phyloP scores from a whole-genome alignment of 139 green algal genomes.

The Volvox africanus region DNA sequence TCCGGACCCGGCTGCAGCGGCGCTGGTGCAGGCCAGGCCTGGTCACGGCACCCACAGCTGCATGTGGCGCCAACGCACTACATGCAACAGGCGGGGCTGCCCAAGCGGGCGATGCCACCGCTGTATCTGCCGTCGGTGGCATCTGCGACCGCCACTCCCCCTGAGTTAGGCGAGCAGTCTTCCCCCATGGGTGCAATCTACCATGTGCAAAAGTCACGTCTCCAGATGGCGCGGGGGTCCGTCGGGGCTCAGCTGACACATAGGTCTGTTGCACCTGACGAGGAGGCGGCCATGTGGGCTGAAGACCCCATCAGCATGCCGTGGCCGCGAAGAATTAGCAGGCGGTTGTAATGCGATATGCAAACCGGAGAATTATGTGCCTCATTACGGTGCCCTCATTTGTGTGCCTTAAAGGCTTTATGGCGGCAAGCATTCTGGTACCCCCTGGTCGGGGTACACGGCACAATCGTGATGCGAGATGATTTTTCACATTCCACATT shows the following conservation, averaged over 20 bases:
- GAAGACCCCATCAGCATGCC: not conserved
- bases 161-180: too few species aligned
- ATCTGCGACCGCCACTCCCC: not conserved
- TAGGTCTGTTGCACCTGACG: not conserved
- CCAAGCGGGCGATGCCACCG: not conserved
- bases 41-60: not conserved
- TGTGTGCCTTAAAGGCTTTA: too few species aligned
- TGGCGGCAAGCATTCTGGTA: too few species aligned
- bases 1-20: too few species aligned
- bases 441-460: too few species aligned
- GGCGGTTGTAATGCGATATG: not conserved
- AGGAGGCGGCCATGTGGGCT: slow-evolving; percentile 29
- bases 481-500: too few species aligned
- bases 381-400: too few species aligned
- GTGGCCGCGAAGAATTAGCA: not conserved
- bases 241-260: not conserved
- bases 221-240: too few species aligned
- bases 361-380: not conserved
- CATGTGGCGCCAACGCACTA: not conserved
- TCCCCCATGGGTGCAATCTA: too few species aligned
- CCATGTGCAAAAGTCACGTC: too few species aligned
- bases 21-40: not conserved
- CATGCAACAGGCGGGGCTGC: not conserved
- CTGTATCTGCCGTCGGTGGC: not conserved
- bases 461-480: too few species aligned